A percentile compares a stretch with the other conserved stretches of the same genome.
Conservation (phyloP, 2,329 filamentous ascomycete species). For the Monilinia aucupariae region DNA sequence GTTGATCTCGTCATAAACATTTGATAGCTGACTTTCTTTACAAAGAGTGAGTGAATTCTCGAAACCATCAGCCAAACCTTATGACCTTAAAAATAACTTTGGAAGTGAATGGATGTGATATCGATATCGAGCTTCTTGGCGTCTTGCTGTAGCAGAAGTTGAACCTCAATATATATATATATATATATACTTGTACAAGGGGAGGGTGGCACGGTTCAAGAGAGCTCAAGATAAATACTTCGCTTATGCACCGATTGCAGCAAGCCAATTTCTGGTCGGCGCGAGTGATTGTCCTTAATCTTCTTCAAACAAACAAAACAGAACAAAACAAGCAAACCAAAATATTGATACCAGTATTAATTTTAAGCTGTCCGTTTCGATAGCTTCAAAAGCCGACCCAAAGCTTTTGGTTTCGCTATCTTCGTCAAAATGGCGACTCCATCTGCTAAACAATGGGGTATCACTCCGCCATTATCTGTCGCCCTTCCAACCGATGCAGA, state of each 20-base stretch:
- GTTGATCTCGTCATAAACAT: neutral
- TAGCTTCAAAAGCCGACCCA: neutral
- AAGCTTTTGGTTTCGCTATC: slow-evolving; percentile 1
- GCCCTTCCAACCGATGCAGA: slow-evolving; percentile 72
- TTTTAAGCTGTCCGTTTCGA: neutral
- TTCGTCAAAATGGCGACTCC: slow-evolving; percentile 30
- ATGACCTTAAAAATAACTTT: neutral
- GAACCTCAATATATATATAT: no score
- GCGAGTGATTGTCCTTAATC: neutral
- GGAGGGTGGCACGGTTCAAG: neutral
- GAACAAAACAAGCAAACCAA: neutral
- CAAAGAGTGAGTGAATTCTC: neutral
- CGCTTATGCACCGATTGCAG: slow-evolving; percentile 5
- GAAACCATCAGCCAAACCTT: neutral
- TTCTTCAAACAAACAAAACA: neutral
- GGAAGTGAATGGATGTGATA: neutral
- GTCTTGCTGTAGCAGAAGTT: neutral
- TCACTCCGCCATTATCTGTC: slow-evolving; percentile 78
- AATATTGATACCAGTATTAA: slow-evolving; percentile 10
- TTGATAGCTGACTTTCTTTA: neutral
- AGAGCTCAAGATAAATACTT: neutral
- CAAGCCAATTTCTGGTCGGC: slow-evolving; percentile 4
- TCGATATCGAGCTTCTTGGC: neutral
- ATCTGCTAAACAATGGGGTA: slow-evolving; percentile 44
- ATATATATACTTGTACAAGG: no score